Conservation (phyloP, 78 protist species). For the Andalucia godoyi region DNA sequence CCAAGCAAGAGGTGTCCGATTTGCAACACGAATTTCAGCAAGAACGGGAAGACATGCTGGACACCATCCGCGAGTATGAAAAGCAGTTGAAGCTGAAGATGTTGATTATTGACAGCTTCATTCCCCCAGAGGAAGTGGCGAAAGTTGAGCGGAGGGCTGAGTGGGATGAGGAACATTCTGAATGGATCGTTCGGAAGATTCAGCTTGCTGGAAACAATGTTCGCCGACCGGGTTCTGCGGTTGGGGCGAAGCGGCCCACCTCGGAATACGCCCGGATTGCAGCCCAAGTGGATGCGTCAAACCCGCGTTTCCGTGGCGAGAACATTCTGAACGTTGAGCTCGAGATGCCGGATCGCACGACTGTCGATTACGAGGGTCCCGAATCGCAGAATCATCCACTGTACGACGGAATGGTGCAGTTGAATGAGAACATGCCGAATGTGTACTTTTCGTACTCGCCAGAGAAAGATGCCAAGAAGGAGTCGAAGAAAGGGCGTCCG, state of each 20-base stretch:
- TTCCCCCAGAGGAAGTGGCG: slow-evolving; percentile 16
- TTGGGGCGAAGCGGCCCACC: not conserved
- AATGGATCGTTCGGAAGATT: not conserved
- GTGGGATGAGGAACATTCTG: slow-evolving; percentile 5
- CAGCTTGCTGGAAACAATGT: too few species aligned
- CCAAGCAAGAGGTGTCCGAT: slow-evolving; percentile 20
- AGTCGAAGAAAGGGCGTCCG: too few species aligned
- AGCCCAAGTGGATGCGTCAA: not conserved
- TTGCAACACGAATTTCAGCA: not conserved
- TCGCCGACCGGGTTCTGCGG: too few species aligned
- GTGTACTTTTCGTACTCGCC: too few species aligned
- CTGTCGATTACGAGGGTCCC: slow-evolving; percentile 17
- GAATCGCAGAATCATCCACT: too few species aligned
- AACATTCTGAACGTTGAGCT: slow-evolving; percentile 20
- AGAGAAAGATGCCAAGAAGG: too few species aligned
- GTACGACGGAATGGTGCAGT: too few species aligned
- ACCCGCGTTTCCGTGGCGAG: slow-evolving; percentile 3
- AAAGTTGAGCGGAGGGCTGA: slow-evolving; percentile 9
- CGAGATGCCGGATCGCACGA: slow-evolving; percentile 43
- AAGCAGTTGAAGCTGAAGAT: slow-evolving; percentile 12
- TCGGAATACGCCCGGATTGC: not conserved
- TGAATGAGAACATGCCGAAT: too few species aligned
- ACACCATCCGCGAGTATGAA: slow-evolving; percentile 34
- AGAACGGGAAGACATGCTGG: slow-evolving; percentile 30
- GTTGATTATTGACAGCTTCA: not conserved